Base-by-base conservation (phyloP, 345 rosid species). In the Stellera chamaejasme region DNA sequence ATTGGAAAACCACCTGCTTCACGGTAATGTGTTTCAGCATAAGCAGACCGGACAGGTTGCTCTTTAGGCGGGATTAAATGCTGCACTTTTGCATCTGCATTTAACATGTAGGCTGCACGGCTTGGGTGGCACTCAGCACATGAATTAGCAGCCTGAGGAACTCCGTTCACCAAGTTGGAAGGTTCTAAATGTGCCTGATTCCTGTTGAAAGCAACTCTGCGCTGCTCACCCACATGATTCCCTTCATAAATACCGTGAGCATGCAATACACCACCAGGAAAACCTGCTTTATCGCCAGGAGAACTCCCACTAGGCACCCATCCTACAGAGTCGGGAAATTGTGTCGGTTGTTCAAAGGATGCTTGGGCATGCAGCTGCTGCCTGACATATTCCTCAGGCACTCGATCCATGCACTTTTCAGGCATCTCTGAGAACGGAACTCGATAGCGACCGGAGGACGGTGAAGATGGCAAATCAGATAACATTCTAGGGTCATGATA, bases 1-100 rank as follows among this genome's bases (percentile, higher is more conserved):
- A 70, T 67, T 69, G 72, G 50, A 95, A 95, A 77, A 56, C 97
- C 94, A 56, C 97, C 94, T 68, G 88, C 83, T 59, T 90, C 97
- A 59, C 78, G 85, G 64, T 69, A 58, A 6, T 65, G 74, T 62
- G 84, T 52, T 58, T 86, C 97, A 64, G 46, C 72, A 52, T 66
- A 77, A 23, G 73, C 68, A 44, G 77, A 56, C 46, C 72, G 71
- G 10, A 62, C 74, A 59, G 52, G 75, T 59, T 59, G 85, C 65
- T 79, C 85, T 70, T 77, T 82, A 46, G 75, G 73, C 71, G 79
- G 69, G 58, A 72, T 55, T 7, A 76, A 72, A 48, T 74, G 78
- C 45, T 79, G 90, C 63, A 75, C 62, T 60, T 85, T 84, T 13
- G 74, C 61, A 61, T 86, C 87, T 32, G 76, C 63, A 64, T 82